These are phyloP conservation scores for Leccinum incarnatum DNA, from an alignment of 768 basidiomycete genomes.

Conservation along the genomic window DNA sequence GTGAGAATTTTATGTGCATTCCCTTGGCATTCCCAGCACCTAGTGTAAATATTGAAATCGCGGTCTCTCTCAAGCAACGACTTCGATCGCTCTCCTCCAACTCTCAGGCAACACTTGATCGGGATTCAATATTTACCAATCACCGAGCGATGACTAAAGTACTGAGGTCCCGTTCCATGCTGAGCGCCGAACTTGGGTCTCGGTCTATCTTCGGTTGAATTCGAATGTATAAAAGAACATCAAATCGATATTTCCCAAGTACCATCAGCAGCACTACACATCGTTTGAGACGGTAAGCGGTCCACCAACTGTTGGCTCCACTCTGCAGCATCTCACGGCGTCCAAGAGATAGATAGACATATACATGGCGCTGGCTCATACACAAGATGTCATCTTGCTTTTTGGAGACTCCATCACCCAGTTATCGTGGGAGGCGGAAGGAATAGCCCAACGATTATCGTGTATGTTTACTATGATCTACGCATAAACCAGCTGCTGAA, in stretches of 20 bases:
- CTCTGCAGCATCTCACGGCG: background rate
- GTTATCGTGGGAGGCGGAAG: conserved; percentile 55
- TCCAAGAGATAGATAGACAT: background rate
- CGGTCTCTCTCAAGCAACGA: background rate
- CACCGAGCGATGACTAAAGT: background rate
- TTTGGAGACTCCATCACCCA: conserved; percentile 86
- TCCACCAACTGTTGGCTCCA: background rate
- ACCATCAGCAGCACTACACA: background rate
- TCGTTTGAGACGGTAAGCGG: background rate
- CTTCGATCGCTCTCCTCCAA: background rate
- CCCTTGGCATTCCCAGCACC: background rate
- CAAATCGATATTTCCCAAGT: background rate
- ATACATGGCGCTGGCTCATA: conserved; percentile 49
- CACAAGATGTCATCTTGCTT: conserved; percentile 68
- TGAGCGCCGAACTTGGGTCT: background rate
- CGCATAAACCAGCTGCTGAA: background rate
- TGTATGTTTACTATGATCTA: conserved; percentile 15
- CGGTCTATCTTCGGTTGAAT: background rate
- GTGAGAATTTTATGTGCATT: background rate
- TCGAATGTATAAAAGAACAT: background rate
- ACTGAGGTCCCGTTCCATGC: background rate
- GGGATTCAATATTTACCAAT: background rate
- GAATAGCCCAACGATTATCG: conserved; percentile 67
- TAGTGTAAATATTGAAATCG: background rate
- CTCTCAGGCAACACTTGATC: background rate